These are phyloP conservation scores for Apiospora arundinis DNA, from an alignment of 2,329 filamentous ascomycete genomes.

Conservation along the genomic window DNA sequence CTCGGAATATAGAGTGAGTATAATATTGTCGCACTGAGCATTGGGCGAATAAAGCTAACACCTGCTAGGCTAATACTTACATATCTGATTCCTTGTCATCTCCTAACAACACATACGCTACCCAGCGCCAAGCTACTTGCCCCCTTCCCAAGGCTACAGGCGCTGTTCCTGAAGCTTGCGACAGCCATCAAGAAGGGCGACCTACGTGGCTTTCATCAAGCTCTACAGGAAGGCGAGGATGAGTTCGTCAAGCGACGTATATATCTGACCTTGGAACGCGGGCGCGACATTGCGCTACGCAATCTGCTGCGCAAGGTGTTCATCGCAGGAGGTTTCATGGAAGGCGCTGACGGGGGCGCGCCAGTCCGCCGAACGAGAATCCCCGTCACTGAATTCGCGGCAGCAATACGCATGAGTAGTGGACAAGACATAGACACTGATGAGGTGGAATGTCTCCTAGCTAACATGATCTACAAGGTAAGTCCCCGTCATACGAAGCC, in stretches of 20 bases:
- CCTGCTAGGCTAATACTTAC: conserved; percentile 79
- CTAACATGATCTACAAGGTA: conserved; percentile 99
- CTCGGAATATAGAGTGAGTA: conserved; percentile 77
- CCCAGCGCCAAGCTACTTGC: conserved; percentile 75
- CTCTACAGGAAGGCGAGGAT: conserved; percentile 82
- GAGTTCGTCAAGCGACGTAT: conserved; percentile 93
- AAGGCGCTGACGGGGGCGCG: conserved; percentile 70
- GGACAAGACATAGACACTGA: conserved; percentile 77
- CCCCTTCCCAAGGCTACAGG: conserved; percentile 77
- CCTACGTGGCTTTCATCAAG: conserved; percentile 81
- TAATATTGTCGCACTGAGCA: conserved; percentile 37
- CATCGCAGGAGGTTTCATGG: conserved; percentile 80
- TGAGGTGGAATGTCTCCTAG: conserved; percentile 93
- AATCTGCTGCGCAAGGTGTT: conserved; percentile 95
- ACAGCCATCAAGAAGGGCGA: conserved; percentile 83
- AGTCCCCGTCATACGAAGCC: conserved; percentile 26
- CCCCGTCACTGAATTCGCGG: conserved; percentile 82
- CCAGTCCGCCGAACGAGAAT: conserved; percentile 77
- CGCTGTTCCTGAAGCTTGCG: conserved; percentile 79
- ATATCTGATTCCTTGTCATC: conserved; percentile 91
- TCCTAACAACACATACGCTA: conserved; percentile 86
- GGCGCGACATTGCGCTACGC: conserved; percentile 87
- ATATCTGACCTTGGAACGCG: conserved; percentile 91
- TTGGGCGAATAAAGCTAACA: conserved; percentile 32
- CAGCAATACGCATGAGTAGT: conserved; percentile 79